A percentile compares a stretch with the other conserved stretches of the same genome.
Evolutionary conservation across 1,284 basidiomycete species (phyloP).

Genomic region (Papiliotrema laurentii): DNA sequence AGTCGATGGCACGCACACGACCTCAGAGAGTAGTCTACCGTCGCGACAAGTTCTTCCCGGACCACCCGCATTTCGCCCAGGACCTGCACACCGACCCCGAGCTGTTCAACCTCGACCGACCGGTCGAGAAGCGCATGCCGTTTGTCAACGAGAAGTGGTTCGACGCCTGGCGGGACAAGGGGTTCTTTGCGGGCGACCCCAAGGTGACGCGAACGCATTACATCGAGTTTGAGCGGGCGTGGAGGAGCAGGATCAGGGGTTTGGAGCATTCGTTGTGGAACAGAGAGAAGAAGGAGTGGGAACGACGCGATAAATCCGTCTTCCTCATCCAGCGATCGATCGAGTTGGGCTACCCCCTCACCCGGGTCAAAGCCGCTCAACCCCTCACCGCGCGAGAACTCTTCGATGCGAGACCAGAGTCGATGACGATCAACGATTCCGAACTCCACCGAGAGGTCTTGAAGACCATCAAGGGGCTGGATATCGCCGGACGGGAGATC

Average conservation of each 20-base stretch:
- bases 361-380: background rate
- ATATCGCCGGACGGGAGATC: too few relatives aligned
- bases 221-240: background rate
- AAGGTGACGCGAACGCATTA: background rate
- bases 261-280: background rate
- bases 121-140: background rate
- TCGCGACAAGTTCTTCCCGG: background rate
- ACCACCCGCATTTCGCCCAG: background rate
- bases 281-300: background rate
- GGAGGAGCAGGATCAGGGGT: conserved; percentile 1
- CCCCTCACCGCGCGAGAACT: background rate
- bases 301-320: background rate
- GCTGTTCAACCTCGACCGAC: background rate
- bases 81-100: background rate
- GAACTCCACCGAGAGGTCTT: background rate
- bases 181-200: conserved; percentile 4
- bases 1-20: background rate
- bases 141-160: background rate
- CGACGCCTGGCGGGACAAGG: background rate
- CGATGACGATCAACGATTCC: background rate
- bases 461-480: background rate
- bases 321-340: background rate
- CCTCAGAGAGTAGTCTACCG: background rate
- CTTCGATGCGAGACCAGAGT: background rate
- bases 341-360: background rate